These are phyloP conservation scores for Amanita polypyramis DNA, from an alignment of 768 basidiomycete species.

Conservation along the genomic window DNA sequence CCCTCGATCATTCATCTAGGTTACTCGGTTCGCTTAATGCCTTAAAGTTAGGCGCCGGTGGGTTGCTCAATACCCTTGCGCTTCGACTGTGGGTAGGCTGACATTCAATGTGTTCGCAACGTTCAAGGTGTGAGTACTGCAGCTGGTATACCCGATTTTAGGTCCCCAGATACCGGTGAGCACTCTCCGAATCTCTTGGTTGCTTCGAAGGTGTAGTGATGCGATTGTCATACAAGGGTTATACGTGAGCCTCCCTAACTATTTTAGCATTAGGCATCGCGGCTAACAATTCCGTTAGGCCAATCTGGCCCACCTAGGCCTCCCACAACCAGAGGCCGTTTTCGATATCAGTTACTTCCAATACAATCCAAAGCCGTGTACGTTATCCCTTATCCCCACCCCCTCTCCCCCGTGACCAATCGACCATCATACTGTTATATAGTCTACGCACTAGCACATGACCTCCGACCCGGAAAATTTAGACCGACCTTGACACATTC, in stretches of 20 bases:
- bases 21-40: neutral
- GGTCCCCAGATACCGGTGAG: conserved; percentile 73
- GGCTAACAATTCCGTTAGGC: conserved; percentile 32
- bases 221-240: conserved; percentile 26
- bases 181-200: neutral
- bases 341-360: conserved; percentile 88
- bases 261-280: neutral
- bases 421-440: neutral
- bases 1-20: neutral
- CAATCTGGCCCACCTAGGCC: conserved; percentile 63
- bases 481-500: conserved; percentile 86
- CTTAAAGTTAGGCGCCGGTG: conserved; percentile 59
- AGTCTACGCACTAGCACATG: conserved; percentile 90
- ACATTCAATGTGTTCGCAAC: neutral
- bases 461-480: conserved; percentile 85
- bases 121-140: conserved; percentile 59
- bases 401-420: neutral
- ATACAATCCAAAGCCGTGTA: conserved; percentile 71
- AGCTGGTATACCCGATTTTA: conserved; percentile 84
- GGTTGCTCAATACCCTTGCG: conserved; percentile 10
- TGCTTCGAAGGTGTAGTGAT: neutral
- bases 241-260: conserved; percentile 33
- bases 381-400: conserved; percentile 14
- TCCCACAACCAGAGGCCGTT: conserved; percentile 92
- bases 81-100: neutral